A percentile compares a stretch with the other conserved stretches of the same genome.
Evolutionary conservation across 345 rosid species (phyloP).

Genomic region (Citrus reticulata): DNA sequence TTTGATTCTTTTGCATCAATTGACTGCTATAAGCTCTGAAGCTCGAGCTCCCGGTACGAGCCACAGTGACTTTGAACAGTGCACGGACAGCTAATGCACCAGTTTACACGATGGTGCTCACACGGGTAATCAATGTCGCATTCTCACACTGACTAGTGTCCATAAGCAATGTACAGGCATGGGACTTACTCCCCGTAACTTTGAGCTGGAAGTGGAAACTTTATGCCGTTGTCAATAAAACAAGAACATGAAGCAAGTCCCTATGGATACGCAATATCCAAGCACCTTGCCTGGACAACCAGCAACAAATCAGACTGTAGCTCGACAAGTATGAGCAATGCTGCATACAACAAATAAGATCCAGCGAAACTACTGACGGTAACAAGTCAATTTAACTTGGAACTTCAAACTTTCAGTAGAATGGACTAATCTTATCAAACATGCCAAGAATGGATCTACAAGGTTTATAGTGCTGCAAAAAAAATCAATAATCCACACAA

Average conservation of each 20-base stretch:
- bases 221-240: not conserved
- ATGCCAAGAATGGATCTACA: not conserved
- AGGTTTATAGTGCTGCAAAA: not conserved
- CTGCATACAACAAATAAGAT: not conserved
- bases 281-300: not conserved
- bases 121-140: not conserved
- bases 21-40: not conserved
- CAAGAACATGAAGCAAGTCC: not conserved
- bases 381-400: not conserved
- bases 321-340: not conserved
- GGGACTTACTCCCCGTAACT: not conserved
- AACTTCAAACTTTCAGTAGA: not conserved
- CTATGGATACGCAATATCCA: not conserved
- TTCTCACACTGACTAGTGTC: too few species aligned
- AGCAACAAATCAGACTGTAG: not conserved
- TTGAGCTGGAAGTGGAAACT: not conserved
- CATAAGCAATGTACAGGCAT: not conserved
- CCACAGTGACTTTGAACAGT: not conserved
- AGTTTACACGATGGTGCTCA: not conserved
- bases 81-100: not conserved
- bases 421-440: not conserved
- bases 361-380: not conserved
- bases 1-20: not conserved
- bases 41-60: not conserved
- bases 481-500: not conserved